These are phyloP conservation scores for Talaromyces nanjingensis DNA, from an alignment of 495 filamentous ascomycete genomes.

Conservation along the genomic window DNA sequence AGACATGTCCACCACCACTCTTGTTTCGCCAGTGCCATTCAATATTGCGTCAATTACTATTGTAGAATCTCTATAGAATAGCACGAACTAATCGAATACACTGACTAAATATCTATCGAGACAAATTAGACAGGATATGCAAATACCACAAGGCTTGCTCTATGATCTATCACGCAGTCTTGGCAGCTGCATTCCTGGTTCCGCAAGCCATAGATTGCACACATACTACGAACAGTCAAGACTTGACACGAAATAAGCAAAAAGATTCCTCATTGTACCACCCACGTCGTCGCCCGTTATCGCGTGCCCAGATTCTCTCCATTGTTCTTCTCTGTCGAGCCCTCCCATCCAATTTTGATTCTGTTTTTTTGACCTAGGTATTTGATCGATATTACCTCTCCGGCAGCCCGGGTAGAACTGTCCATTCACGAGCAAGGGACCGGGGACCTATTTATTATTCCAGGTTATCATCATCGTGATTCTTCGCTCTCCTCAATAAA, in stretches of 20 bases:
- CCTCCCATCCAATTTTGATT: not conserved
- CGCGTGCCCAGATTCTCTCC: not conserved
- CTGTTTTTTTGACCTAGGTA: not conserved
- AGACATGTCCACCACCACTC: not conserved
- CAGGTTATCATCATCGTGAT: not conserved
- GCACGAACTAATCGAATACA: not conserved
- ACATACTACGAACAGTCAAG: not conserved
- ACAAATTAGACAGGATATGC: not conserved
- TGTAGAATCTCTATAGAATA: not conserved
- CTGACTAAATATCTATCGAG: not conserved
- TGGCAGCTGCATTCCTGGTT: slow-evolving; percentile 9
- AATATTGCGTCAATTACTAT: not conserved
- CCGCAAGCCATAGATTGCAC: not conserved
- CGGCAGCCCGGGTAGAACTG: not conserved
- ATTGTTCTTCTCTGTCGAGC: not conserved
- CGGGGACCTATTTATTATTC: not conserved
- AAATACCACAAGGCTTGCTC: not conserved
- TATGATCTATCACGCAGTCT: not conserved
- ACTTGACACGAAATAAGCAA: not conserved
- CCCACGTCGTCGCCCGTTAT: not conserved
- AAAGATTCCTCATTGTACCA: not conserved
- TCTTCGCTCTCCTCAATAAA: not conserved
- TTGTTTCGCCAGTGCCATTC: not conserved
- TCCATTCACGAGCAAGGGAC: not conserved
- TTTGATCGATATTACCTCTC: not conserved